phyloP scores from a whole-genome alignment of 2,329 filamentous ascomycete genomes.

The Rutstroemia sp. region DNA sequence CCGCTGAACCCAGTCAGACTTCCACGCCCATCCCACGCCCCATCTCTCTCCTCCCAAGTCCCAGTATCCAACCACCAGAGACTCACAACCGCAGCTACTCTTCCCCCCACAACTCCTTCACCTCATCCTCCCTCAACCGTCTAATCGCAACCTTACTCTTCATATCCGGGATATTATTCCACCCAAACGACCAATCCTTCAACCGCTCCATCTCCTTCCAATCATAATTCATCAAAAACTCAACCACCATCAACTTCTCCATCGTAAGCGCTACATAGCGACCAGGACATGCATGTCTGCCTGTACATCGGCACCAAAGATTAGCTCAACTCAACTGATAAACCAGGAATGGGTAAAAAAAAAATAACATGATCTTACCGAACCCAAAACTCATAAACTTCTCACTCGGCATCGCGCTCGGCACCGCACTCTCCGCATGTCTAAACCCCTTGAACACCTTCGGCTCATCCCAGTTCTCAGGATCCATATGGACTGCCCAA shows the following conservation, averaged over 20 bases:
- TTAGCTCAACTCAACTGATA: background rate
- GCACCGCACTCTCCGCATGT: background rate
- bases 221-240: conserved; percentile 5
- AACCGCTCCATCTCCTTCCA: conserved; percentile 4
- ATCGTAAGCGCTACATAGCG: background rate
- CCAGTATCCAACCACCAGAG: too few species aligned
- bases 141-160: background rate
- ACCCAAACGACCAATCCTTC: conserved; percentile 6
- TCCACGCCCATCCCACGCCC: too few species aligned
- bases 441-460: conserved; percentile 2
- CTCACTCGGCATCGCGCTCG: background rate
- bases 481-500: conserved; percentile 4
- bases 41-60: too few species aligned
- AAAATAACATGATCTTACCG: background rate
- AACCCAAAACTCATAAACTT: conserved; percentile 5
- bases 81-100: too few species aligned
- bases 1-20: too few species aligned
- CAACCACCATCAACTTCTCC: conserved; percentile 1
- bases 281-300: conserved; percentile 2
- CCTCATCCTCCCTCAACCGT: background rate
- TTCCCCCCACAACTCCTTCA: background rate
- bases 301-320: background rate
- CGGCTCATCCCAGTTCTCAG: background rate
- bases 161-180: conserved; percentile 5
- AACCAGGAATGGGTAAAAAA: too few species aligned